phyloP scores from a whole-genome alignment of 352 stramenopile species.

The Pythium phragmiticola region DNA sequence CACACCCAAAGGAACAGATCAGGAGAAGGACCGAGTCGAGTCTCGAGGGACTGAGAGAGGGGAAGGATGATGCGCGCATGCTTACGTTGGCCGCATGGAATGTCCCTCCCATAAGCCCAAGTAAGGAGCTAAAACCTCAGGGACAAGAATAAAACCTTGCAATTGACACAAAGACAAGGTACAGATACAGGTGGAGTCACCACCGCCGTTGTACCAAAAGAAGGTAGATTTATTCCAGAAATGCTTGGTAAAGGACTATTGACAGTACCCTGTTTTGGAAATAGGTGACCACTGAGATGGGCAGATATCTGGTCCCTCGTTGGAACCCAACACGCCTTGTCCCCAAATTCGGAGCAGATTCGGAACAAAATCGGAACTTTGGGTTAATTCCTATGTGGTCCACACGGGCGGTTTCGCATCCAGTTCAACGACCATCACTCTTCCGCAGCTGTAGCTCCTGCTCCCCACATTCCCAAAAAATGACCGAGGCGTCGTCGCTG shows the following conservation, averaged over 20 bases:
- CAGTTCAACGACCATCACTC: slow-evolving; percentile 23
- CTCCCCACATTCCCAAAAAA: not conserved
- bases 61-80: not conserved
- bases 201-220: not conserved
- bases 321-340: not conserved
- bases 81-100: not conserved
- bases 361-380: not conserved
- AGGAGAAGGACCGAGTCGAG: not conserved
- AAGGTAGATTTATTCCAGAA: not conserved
- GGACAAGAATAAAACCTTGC: slow-evolving; percentile 1
- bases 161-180: not conserved
- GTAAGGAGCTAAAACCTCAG: slow-evolving; percentile 1
- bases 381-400: slow-evolving; percentile 2
- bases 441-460: not conserved
- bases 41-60: not conserved
- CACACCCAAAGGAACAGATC: not conserved
- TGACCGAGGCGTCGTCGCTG: slow-evolving; percentile 8
- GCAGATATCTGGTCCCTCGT: slow-evolving; percentile 6
- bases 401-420: slow-evolving; percentile 14
- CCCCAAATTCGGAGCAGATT: not conserved
- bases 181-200: slow-evolving; percentile 1
- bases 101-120: not conserved
- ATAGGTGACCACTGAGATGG: not conserved
- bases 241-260: not conserved
- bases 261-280: not conserved